A percentile compares a stretch with the other conserved stretches of the same genome.
Evolutionary conservation across 352 stramenopile species (phyloP).

Genomic region (Globisporangium radiosum): DNA sequence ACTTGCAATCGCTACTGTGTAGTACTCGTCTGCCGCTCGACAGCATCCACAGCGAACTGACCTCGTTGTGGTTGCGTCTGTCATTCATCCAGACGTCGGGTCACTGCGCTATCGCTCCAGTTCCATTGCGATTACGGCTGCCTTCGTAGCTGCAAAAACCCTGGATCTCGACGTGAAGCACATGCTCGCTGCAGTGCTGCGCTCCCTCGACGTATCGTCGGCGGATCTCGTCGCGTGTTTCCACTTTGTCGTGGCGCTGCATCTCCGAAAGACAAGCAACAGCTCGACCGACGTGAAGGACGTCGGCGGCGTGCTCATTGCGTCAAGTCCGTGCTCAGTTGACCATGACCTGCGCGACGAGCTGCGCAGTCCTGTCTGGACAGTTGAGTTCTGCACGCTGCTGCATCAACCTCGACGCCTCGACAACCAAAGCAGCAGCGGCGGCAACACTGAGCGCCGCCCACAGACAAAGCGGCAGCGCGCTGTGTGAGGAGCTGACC

Average conservation of each 20-base stretch:
- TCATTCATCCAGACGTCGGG: constrained; percentile 2
- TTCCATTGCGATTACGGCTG: constrained; percentile 3
- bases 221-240: constrained; percentile 7
- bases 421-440: background rate
- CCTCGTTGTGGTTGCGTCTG: background rate
- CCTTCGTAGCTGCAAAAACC: constrained; percentile 3
- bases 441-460: background rate
- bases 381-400: constrained; percentile 6
- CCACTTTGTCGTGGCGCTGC: constrained; percentile 5
- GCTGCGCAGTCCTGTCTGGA: constrained; percentile 1
- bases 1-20: too few species aligned
- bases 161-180: background rate
- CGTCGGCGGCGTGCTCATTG: constrained; percentile 4
- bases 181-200: background rate
- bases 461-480: background rate
- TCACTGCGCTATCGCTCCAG: constrained; percentile 4
- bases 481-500: too few species aligned
- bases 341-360: constrained; percentile 6
- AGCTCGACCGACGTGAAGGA: constrained; percentile 9
- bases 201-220: constrained; percentile 1
- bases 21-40: too few species aligned
- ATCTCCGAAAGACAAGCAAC: background rate
- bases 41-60: too few species aligned
- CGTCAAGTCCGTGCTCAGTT: constrained; percentile 7
- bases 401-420: background rate